These are phyloP conservation scores for Nymphaea thermarum DNA, from an alignment of 164 flowering plant species.

Conservation along the genomic window DNA sequence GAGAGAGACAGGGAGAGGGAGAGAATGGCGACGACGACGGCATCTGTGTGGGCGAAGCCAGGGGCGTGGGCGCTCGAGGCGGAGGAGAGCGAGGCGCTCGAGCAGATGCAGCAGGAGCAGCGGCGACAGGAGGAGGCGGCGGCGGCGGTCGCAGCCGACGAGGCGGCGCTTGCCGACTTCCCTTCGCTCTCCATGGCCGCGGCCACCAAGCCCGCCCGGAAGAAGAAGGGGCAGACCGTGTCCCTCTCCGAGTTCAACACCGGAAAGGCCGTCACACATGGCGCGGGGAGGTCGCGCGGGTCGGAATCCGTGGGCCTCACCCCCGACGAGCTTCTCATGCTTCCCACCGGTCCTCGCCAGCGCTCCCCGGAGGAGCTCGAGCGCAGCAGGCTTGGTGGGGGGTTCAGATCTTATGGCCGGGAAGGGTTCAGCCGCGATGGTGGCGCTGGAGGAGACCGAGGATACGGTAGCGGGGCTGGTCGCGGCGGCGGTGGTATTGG, in stretches of 20 bases:
- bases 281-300: constrained; percentile 10
- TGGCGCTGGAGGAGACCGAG: constrained; percentile 5
- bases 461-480: background rate
- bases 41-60: constrained; percentile 68
- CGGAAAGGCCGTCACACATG: constrained; percentile 15
- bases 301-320: constrained; percentile 27
- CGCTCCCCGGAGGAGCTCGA: constrained; percentile 78
- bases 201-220: constrained; percentile 45
- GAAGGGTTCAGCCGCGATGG: background rate
- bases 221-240: constrained; percentile 65
- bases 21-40: constrained; percentile 27
- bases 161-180: constrained; percentile 33
- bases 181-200: constrained; percentile 68
- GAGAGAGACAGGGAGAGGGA: constrained; percentile 5
- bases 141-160: background rate
- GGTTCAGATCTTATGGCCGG: constrained; percentile 45
- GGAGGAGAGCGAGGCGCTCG: constrained; percentile 49
- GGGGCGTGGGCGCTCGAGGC: constrained; percentile 79
- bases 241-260: constrained; percentile 55
- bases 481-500: background rate
- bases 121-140: background rate
- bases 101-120: constrained; percentile 18
- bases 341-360: constrained; percentile 86
- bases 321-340: constrained; percentile 34
- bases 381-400: constrained; percentile 47